Evolutionary conservation across 2,329 filamentous ascomycete genomes (phyloP).

Genomic region (Fusarium nematophilum): DNA sequence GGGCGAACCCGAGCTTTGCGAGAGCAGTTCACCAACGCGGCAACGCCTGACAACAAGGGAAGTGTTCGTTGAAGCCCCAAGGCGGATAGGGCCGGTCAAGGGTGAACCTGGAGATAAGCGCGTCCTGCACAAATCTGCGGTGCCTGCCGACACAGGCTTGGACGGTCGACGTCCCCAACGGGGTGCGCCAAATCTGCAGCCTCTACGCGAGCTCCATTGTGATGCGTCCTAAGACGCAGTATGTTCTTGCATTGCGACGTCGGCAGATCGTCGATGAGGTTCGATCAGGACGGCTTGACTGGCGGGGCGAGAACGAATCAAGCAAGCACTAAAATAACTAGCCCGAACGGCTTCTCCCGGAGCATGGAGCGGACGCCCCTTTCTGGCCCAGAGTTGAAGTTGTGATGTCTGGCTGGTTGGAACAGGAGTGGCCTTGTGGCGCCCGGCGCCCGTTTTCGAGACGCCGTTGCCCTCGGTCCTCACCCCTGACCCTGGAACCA

Average conservation of each 20-base stretch:
- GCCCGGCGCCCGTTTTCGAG: constrained; percentile 19
- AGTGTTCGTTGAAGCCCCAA: constrained; percentile 21
- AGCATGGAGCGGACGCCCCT: constrained; percentile 16
- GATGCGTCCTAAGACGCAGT: background rate
- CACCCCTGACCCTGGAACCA: constrained; percentile 29
- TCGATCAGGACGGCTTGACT: constrained; percentile 23
- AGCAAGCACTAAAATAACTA: constrained; percentile 27
- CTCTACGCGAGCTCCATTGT: constrained; percentile 5
- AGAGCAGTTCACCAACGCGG: constrained; percentile 6
- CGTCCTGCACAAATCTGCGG: background rate
- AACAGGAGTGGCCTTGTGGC: constrained; percentile 28
- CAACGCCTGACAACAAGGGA: constrained; percentile 11
- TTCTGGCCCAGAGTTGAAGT: constrained; percentile 32
- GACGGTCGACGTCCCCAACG: constrained; percentile 11
- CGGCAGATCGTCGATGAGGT: constrained; percentile 39
- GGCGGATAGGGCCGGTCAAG: constrained; percentile 5
- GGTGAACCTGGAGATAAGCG: constrained; percentile 7
- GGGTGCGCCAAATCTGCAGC: constrained; percentile 17
- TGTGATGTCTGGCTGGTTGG: background rate
- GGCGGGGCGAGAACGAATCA: constrained; percentile 15
- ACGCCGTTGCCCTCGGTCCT: constrained; percentile 25
- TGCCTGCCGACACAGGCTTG: constrained; percentile 4
- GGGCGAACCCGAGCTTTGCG: no score
- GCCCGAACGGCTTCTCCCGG: constrained; percentile 36
- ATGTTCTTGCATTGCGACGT: constrained; percentile 6